phyloP scores from a whole-genome alignment of 2,329 filamentous ascomycete genomes.

The Hymenoscyphus fructigenus region DNA sequence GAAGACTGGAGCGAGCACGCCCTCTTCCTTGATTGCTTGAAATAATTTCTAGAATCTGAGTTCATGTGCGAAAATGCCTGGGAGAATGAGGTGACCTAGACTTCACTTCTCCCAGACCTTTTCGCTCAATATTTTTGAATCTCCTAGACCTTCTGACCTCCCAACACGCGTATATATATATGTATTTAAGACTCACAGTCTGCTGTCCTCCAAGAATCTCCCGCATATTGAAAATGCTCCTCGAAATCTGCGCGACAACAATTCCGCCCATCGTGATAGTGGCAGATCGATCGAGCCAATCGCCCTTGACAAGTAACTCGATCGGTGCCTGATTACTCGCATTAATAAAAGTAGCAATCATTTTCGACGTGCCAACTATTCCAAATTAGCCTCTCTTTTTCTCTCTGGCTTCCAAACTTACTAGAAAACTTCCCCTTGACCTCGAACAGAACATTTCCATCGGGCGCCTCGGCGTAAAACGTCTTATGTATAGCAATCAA shows the following conservation, averaged over 20 bases:
- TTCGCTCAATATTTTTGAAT: background rate
- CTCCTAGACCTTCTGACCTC: background rate
- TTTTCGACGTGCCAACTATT: conserved; percentile 53
- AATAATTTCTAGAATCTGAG: background rate
- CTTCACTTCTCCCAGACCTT: background rate
- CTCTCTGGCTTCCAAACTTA: conserved; percentile 6
- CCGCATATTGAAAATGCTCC: conserved; percentile 56
- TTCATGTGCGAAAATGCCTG: background rate
- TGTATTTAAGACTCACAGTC: conserved; percentile 39
- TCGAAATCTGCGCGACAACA: conserved; percentile 55
- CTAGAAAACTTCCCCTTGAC: conserved; percentile 32
- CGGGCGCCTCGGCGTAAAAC: conserved; percentile 29
- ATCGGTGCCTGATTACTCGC: conserved; percentile 43
- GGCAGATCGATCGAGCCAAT: conserved; percentile 57
- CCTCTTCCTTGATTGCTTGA: too few species aligned
- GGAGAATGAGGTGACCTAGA: background rate
- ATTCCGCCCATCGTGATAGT: conserved; percentile 51
- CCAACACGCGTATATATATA: background rate
- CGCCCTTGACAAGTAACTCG: conserved; percentile 57
- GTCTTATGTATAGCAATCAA: conserved; percentile 28
- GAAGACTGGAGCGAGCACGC: too few species aligned
- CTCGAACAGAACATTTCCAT: conserved; percentile 27
- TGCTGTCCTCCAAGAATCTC: conserved; percentile 61
- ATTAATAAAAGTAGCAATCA: conserved; percentile 57
- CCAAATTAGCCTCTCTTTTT: background rate